Evolutionary conservation across 2,329 filamentous ascomycete genomes (phyloP), one percentile per base, ranked within the genome.

Genomic region (Xylariaceae sp.): DNA sequence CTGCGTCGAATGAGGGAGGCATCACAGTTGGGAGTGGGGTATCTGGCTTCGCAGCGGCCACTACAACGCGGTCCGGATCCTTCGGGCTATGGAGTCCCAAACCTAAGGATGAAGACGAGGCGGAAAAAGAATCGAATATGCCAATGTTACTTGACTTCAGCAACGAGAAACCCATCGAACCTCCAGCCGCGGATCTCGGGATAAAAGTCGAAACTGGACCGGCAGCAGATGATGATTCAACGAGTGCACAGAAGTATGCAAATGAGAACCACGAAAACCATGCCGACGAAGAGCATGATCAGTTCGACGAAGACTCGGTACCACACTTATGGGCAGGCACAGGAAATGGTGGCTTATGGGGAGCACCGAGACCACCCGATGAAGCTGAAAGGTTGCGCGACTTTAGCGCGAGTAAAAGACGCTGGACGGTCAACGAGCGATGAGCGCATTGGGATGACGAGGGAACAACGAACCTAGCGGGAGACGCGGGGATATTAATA

Each of bases 141-240:
- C 54, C 71, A 44, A 71, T 80, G 58, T 67, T 80, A 5, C 71
- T 79, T 2, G 74, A 81, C 58, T 81, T 82, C 60, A 73, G 74
- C 42, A 67, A 71, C 47, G 69, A 66, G 54, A 56, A 53, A 32
- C 51, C 60, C 2, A 52, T 58, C 5, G 56, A 63, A 40, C 59
- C 57, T 18, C 47, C 55, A 48, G 46, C 57, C 12, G 52, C 53
- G 2, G 45, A 35, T 9, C n/a, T 35, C 5, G 15, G 11, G 14
- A 9, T 12, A 7, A 31, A 19, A 14, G 6, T 41, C 15, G 33
- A 44, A 33, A 5, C 44, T 7, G 18, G 42, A 17, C 40, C 45
- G 33, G 14, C 22, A n/a, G 35, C 35, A 7, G 3, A 36, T 17
- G 17, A 41, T 6, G 6, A 27, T n/a, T 6, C n/a, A n/a, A 3